phyloP scores from a whole-genome alignment of 2,329 filamentous ascomycete species.

The Aspergillus sclerotialis region DNA sequence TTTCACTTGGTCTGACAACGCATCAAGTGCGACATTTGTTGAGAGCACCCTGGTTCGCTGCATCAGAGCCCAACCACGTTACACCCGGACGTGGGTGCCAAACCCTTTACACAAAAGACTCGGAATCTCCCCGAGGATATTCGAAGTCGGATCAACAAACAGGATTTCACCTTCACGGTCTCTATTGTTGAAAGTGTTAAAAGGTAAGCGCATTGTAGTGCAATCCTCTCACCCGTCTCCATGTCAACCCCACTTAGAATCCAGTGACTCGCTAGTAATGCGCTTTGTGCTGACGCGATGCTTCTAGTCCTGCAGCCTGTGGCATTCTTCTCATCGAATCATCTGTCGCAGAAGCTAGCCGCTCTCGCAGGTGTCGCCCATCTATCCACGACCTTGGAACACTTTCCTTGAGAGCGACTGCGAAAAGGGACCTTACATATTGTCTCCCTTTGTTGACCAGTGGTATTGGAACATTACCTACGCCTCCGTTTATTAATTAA shows the following conservation, averaged over 20 bases:
- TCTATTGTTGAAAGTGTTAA: conserved; percentile 11
- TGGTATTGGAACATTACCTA: conserved; percentile 12
- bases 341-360: conserved; percentile 19
- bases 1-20: conserved; percentile 32
- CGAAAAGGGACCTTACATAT: conserved; percentile 15
- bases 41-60: conserved; percentile 32
- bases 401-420: conserved; percentile 17
- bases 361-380: conserved; percentile 17
- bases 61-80: conserved; percentile 42
- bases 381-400: conserved; percentile 18
- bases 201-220: conserved; percentile 28
- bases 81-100: conserved; percentile 24
- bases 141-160: conserved; percentile 18
- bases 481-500: conserved; percentile 12
- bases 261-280: conserved; percentile 38
- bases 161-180: conserved; percentile 10
- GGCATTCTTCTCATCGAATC: conserved; percentile 36
- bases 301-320: conserved; percentile 32
- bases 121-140: conserved; percentile 19
- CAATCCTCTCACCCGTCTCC: conserved; percentile 14
- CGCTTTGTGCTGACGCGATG: conserved; percentile 38
- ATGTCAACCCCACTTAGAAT: conserved; percentile 20
- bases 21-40: conserved; percentile 31
- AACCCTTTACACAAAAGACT: conserved; percentile 26
- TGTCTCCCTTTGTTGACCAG: conserved; percentile 10